These are phyloP conservation scores for Clonostachys rhizophaga DNA, from an alignment of 2,329 filamentous ascomycete genomes.

Conservation along the genomic window DNA sequence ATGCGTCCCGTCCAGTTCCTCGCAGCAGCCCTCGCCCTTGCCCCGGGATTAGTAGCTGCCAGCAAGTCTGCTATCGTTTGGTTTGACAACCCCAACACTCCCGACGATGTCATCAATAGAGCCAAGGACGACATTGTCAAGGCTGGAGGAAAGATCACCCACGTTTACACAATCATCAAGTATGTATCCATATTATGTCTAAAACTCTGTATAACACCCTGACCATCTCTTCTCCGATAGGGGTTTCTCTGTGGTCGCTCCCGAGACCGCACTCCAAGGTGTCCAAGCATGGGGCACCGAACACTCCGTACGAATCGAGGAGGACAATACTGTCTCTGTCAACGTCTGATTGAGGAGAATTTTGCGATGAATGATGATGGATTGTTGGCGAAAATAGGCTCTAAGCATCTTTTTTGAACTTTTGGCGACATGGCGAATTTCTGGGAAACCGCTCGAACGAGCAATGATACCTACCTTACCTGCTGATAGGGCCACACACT, in stretches of 20 bases:
- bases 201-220: background rate
- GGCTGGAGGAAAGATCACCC: constrained; percentile 73
- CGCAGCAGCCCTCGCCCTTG: constrained; percentile 49
- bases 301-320: constrained; percentile 56
- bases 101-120: constrained; percentile 61
- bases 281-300: constrained; percentile 58
- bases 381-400: background rate
- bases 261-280: constrained; percentile 62
- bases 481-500: background rate
- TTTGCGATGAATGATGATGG: constrained; percentile 1
- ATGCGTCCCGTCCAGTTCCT: constrained; percentile 37
- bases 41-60: constrained; percentile 57
- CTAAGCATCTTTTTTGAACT: background rate
- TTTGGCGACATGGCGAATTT: too few species aligned
- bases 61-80: constrained; percentile 75
- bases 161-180: constrained; percentile 67
- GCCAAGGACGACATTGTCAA: constrained; percentile 68
- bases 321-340: constrained; percentile 65
- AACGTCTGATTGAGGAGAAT: background rate
- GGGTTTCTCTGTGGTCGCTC: constrained; percentile 73
- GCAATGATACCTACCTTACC: background rate
- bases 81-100: constrained; percentile 63
- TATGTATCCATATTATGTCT: constrained; percentile 31
- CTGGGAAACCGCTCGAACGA: too few species aligned
- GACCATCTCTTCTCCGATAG: constrained; percentile 30